phyloP scores from a whole-genome alignment of 768 basidiomycete species.

The Rhodotorula taiwanensis region DNA sequence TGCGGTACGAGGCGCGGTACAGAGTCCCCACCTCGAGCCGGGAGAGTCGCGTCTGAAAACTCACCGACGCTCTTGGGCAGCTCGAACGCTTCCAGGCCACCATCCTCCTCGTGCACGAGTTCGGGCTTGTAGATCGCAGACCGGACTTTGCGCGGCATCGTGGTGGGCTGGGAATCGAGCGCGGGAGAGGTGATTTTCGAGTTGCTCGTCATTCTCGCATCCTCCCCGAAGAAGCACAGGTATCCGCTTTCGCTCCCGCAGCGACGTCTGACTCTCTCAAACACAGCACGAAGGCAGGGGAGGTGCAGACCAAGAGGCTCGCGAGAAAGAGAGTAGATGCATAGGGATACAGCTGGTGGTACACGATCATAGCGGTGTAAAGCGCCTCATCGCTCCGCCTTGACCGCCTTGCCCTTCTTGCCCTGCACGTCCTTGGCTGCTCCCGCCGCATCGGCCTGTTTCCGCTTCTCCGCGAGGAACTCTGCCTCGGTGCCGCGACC shows the following conservation, averaged over 20 bases:
- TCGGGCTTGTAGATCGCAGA: neutral
- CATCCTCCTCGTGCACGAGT: conserved; percentile 51
- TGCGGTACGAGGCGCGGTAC: neutral
- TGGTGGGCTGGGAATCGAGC: neutral
- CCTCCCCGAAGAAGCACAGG: too few species aligned
- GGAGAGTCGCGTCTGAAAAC: neutral
- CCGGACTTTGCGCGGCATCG: conserved; percentile 16
- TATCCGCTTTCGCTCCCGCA: too few species aligned
- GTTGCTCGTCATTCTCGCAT: too few species aligned
- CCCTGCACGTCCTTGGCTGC: conserved; percentile 3
- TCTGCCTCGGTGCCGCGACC: conserved; percentile 26
- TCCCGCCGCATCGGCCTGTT: conserved; percentile 10
- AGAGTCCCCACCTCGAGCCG: neutral
- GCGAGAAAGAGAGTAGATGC: too few species aligned
- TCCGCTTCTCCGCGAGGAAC: conserved; percentile 17
- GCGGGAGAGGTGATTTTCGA: neutral
- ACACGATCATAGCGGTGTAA: neutral
- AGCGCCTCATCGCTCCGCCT: neutral
- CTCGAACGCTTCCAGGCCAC: conserved; percentile 83
- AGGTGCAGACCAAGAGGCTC: too few species aligned
- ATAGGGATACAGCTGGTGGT: neutral
- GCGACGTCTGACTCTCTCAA: too few species aligned
- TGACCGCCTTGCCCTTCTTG: conserved; percentile 31
- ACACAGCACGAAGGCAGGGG: too few species aligned
- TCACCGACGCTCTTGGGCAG: conserved; percentile 75